Conservation (phyloP, 2,329 filamentous ascomycete genomes). For the Epichloe bromicola region DNA sequence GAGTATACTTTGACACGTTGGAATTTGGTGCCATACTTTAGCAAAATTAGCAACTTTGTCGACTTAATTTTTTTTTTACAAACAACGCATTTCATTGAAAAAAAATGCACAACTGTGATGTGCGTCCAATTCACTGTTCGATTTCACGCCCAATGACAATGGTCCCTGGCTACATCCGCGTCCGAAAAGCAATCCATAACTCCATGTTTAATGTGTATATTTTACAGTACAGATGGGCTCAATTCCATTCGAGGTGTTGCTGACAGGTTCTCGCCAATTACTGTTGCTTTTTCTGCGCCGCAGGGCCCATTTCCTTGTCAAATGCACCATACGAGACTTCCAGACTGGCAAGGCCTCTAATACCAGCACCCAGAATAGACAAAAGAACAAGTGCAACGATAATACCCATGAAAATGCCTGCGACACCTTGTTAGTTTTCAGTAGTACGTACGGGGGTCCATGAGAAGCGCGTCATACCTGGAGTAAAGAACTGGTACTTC, state of each 20-base stretch:
- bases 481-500: slow-evolving; percentile 88
- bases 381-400: slow-evolving; percentile 58
- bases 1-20: not conserved
- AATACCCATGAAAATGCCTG: slow-evolving; percentile 82
- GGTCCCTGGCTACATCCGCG: not conserved
- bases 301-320: slow-evolving; percentile 89
- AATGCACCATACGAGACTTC: slow-evolving; percentile 90
- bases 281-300: slow-evolving; percentile 64
- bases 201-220: slow-evolving; percentile 8
- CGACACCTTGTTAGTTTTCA: slow-evolving; percentile 3
- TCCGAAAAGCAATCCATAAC: slow-evolving; percentile 7
- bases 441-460: not conserved
- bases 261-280: slow-evolving; percentile 9
- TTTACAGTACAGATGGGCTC: slow-evolving; percentile 5
- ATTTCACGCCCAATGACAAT: not conserved
- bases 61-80: not conserved
- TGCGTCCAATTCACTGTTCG: not conserved
- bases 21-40: not conserved
- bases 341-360: slow-evolving; percentile 65
- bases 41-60: not conserved
- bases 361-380: slow-evolving; percentile 63
- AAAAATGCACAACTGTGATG: not conserved
- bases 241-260: not conserved
- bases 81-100: no score
- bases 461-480: slow-evolving; percentile 39